phyloP scores from a whole-genome alignment of 306 rosid genomes.

The Nissolia schottii region DNA sequence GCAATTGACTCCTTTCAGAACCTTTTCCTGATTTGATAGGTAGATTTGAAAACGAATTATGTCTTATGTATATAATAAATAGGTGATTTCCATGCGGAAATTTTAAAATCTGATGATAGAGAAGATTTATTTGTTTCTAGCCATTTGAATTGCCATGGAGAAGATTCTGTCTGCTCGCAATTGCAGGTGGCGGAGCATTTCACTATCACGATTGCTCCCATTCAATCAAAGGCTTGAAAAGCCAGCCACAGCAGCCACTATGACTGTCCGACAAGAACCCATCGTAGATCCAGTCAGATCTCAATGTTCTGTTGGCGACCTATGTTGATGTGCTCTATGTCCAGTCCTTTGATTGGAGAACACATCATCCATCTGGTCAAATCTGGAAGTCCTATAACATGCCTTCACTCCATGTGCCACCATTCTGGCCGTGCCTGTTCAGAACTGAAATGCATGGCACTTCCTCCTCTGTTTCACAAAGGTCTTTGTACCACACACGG shows the following conservation, averaged over 20 bases:
- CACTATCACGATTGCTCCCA: background rate
- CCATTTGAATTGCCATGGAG: background rate
- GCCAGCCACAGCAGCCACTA: background rate
- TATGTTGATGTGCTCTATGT: background rate
- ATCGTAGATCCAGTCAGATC: background rate
- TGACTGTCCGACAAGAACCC: background rate
- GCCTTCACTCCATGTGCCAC: background rate
- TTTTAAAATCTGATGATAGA: background rate
- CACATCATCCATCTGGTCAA: background rate
- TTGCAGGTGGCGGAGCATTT: background rate
- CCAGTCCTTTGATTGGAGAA: background rate
- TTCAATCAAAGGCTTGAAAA: background rate
- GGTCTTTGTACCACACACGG: background rate
- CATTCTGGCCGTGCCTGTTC: background rate
- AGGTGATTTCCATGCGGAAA: background rate
- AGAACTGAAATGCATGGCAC: background rate
- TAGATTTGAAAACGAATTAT: background rate
- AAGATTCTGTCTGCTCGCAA: background rate
- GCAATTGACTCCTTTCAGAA: background rate
- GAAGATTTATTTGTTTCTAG: background rate
- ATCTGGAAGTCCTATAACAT: background rate
- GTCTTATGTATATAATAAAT: background rate
- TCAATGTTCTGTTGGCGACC: background rate
- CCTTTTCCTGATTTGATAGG: background rate
- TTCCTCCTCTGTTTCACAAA: background rate